Percentiles rank a stretch among this genome's conserved stretches.
Evolutionary conservation across 208 protist genomes (phyloP).

Genomic region (Wallacemonas collosoma): DNA sequence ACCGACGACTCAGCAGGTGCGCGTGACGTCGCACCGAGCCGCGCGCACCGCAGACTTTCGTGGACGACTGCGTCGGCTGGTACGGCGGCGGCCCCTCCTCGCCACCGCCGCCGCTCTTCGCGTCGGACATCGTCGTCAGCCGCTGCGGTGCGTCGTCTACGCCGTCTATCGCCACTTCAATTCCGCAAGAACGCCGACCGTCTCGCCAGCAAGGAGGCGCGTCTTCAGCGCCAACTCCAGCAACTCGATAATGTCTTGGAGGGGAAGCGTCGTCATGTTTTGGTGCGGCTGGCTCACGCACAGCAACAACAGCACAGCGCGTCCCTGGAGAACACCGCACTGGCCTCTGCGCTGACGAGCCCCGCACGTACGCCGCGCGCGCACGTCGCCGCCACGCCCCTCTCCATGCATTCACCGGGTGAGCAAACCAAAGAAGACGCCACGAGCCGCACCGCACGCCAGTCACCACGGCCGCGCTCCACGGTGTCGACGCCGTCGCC

Average conservation of each 20-base stretch:
- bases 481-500: too few relatives aligned
- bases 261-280: constrained; percentile 19
- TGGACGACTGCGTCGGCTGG: not conserved
- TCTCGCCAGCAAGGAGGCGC: constrained; percentile 16
- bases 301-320: not conserved
- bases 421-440: not conserved
- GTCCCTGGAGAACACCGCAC: not conserved
- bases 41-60: constrained; percentile 3
- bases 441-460: not conserved
- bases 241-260: constrained; percentile 26
- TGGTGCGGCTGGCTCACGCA: constrained; percentile 22
- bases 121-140: not conserved
- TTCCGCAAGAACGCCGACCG: constrained; percentile 21
- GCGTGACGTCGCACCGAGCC: not conserved
- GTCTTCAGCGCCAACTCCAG: constrained; percentile 6
- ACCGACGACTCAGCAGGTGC: too few relatives aligned
- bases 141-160: not conserved
- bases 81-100: too few relatives aligned
- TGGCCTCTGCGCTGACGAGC: not conserved
- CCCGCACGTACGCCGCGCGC: constrained; percentile 10
- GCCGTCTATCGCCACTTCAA: constrained; percentile 1
- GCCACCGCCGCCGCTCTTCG: not conserved
- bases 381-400: not conserved
- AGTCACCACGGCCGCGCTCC: not conserved
- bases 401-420: not conserved